Evolutionary conservation across 257 asterid genomes (phyloP).

Genomic region (Perilla frutescens): DNA sequence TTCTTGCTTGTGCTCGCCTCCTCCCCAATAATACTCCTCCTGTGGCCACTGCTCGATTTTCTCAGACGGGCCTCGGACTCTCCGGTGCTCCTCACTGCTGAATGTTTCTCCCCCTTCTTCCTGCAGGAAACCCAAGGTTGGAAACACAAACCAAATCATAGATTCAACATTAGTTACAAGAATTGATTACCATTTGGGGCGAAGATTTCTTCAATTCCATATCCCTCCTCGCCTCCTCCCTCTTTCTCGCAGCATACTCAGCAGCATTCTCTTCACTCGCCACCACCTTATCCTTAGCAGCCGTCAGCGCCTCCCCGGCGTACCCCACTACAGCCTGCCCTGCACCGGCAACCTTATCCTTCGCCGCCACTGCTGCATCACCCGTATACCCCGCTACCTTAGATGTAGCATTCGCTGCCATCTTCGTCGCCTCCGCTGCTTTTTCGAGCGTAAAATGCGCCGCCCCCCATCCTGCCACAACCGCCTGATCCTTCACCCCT

Average conservation of each 20-base stretch:
- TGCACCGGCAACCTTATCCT: slow-evolving; percentile 67
- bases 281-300: slow-evolving; percentile 66
- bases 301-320: slow-evolving; percentile 57
- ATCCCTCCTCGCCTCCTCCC: slow-evolving; percentile 58
- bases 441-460: slow-evolving; percentile 65
- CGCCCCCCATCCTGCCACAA: slow-evolving; percentile 82
- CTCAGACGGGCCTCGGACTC: slow-evolving; percentile 8
- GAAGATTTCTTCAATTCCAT: slow-evolving; percentile 40
- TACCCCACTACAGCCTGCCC: slow-evolving; percentile 55
- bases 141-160: no score
- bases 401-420: slow-evolving; percentile 54
- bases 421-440: slow-evolving; percentile 68
- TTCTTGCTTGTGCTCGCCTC: neutral
- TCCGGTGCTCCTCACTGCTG: slow-evolving; percentile 3
- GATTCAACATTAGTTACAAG: neutral
- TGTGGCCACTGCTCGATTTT: neutral
- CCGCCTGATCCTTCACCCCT: slow-evolving; percentile 59
- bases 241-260: slow-evolving; percentile 70
- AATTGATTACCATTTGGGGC: slow-evolving; percentile 35
- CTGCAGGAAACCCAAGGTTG: slow-evolving; percentile 29
- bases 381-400: slow-evolving; percentile 61
- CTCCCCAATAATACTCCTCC: neutral
- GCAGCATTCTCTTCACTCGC: slow-evolving; percentile 66
- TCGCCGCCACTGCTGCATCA: slow-evolving; percentile 50
- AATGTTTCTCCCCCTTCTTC: slow-evolving; percentile 32